Evolutionary conservation across 257 asterid genomes (phyloP), one percentile per base, ranked within the genome.

Genomic region (Leonotis leonurus): DNA sequence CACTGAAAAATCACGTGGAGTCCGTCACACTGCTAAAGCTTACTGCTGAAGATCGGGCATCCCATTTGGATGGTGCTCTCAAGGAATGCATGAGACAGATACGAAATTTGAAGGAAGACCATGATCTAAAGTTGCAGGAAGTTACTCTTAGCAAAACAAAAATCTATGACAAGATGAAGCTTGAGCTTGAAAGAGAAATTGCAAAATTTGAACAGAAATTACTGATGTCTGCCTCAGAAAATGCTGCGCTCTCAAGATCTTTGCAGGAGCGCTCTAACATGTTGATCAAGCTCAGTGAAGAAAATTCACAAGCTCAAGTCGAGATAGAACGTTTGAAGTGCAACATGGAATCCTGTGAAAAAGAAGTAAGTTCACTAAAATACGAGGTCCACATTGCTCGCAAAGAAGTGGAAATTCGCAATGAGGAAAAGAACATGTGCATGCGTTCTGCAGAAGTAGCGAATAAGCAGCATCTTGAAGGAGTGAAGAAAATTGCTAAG

Each of bases 21-120:
- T 85, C 99, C 1, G 96, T 93, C 72, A 89, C 99, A 2, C 82
- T 93, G 63, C 80, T 85, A 55, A 89, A 93, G 83, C 88, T 89
- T 30, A 89, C 96, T 6, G 97, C 99, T 39, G 99, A 93, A 79
- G 99, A 87, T 51, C 79, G 92, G 65, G 95, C 90, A 86, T 89
- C 70, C 16, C 97, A 89, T 70, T 76, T 89, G 68, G 99, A 93
- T 72, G 94, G 94, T 48, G 97, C 97, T 67, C 90, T 93, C 49
- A 93, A 87, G 78, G 99, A 93, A 73, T 85, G 99, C 71, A 89
- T 87, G 99, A 62, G 83, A 68, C 95, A 93, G 77, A 85, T 89
- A 70, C 79, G 95, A 20, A 75, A 80, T 45, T 68, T 93, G 83
- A 93, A 89, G 81, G 96, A 93, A 79, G 99, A 93, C 59, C 90